phyloP scores from a whole-genome alignment of 495 filamentous ascomycete species.

The Annulohypoxylon moriforme region DNA sequence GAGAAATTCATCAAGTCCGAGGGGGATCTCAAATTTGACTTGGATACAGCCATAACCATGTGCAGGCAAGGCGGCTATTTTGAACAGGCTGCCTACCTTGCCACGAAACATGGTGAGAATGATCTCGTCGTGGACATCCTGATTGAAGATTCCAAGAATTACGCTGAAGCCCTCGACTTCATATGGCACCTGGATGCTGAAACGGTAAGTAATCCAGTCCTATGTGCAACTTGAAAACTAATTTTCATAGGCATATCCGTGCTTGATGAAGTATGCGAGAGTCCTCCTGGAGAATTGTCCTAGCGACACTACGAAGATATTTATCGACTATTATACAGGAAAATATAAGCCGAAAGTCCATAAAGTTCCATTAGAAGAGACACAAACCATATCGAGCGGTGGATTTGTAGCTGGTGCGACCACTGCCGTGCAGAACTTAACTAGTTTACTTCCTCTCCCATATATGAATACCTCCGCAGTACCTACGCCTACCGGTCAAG shows the following conservation, averaged over 20 bases:
- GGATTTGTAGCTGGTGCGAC: slow-evolving; percentile 69
- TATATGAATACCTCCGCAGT: slow-evolving; percentile 76
- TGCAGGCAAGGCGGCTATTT: slow-evolving; percentile 98
- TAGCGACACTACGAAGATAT: slow-evolving; percentile 79
- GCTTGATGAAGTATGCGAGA: slow-evolving; percentile 94
- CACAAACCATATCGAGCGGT: slow-evolving; percentile 53
- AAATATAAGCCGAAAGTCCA: slow-evolving; percentile 79
- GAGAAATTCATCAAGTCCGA: slow-evolving; percentile 97
- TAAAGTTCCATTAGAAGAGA: slow-evolving; percentile 62
- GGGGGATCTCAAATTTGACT: slow-evolving; percentile 93
- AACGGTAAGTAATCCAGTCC: slow-evolving; percentile 62
- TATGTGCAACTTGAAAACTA: slow-evolving; percentile 33
- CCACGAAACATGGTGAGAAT: slow-evolving; percentile 92
- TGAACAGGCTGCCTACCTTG: slow-evolving; percentile 94
- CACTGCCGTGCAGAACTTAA: slow-evolving; percentile 82
- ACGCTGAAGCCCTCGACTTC: slow-evolving; percentile 87
- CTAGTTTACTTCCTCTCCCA: slow-evolving; percentile 83
- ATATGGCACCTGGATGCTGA: slow-evolving; percentile 90
- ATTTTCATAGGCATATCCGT: slow-evolving; percentile 76
- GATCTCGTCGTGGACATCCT: slow-evolving; percentile 94
- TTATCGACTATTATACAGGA: slow-evolving; percentile 93
- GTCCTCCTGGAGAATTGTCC: slow-evolving; percentile 89
- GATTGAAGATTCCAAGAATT: slow-evolving; percentile 92
- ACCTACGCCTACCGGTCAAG: slow-evolving; percentile 56
- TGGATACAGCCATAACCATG: slow-evolving; percentile 97